These are phyloP conservation scores for Volvariella volvacea DNA, from an alignment of 1,284 basidiomycete genomes.

Conservation along the genomic window DNA sequence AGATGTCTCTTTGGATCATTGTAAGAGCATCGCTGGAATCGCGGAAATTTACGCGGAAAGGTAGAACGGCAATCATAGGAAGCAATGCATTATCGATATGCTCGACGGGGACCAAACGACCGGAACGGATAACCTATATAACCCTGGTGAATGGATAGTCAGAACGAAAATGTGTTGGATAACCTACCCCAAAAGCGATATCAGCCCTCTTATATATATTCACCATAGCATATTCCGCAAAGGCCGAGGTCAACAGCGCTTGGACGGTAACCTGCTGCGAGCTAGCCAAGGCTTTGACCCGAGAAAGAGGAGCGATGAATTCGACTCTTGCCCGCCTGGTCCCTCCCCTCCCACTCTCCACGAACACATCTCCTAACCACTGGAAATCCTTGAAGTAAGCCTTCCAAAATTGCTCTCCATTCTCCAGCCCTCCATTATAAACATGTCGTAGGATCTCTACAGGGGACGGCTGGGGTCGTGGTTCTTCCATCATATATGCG, in stretches of 20 bases:
- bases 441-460: conserved; percentile 3
- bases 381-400: conserved; percentile 25
- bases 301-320: conserved; percentile 21
- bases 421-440: too few species aligned
- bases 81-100: conserved; percentile 29
- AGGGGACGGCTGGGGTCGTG: conserved; percentile 15
- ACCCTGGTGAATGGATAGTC: conserved; percentile 5
- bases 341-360: conserved; percentile 9
- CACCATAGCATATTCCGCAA: conserved; percentile 24
- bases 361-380: conserved; percentile 22
- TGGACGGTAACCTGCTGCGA: conserved; percentile 36
- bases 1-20: conserved; percentile 31
- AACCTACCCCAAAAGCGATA: conserved; percentile 38
- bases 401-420: background rate
- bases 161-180: background rate
- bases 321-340: conserved; percentile 13
- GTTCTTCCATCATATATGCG: conserved; percentile 15
- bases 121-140: conserved; percentile 39
- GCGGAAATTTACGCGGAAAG: conserved; percentile 28
- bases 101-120: conserved; percentile 35
- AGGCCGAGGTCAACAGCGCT: conserved; percentile 34
- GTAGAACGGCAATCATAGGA: conserved; percentile 39
- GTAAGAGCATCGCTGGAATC: conserved; percentile 21
- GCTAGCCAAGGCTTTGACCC: conserved; percentile 25
- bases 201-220: conserved; percentile 25